A percentile compares a stretch with the other conserved stretches of the same genome.
Evolutionary conservation across 1,284 basidiomycete genomes (phyloP).

Genomic region (Fistulinella staudtii): DNA sequence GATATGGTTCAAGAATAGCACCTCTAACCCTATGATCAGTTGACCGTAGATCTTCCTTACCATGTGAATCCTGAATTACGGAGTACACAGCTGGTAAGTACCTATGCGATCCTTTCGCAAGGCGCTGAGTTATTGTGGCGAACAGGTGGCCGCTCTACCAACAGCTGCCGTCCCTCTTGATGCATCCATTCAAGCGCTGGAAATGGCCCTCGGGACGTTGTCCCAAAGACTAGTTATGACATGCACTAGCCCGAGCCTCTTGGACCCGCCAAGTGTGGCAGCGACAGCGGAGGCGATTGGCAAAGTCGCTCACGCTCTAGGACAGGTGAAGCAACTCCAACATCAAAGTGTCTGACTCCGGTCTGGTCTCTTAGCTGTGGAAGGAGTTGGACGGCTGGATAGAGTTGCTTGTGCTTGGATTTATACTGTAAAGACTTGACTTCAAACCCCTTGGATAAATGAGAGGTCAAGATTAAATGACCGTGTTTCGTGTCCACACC

Average conservation of each 20-base stretch:
- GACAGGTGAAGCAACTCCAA: conserved; percentile 56
- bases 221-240: conserved; percentile 49
- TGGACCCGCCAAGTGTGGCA: conserved; percentile 52
- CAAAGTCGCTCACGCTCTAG: conserved; percentile 61
- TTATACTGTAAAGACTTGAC: no score
- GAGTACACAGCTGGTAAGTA: conserved; percentile 17
- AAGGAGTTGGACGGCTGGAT: no score
- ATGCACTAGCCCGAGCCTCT: conserved; percentile 34
- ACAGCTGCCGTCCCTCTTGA: conserved; percentile 19
- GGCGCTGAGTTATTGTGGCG: conserved; percentile 1
- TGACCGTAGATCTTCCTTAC: conserved; percentile 17
- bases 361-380: conserved; percentile 20
- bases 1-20: not conserved
- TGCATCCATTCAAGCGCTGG: conserved; percentile 46
- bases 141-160: conserved; percentile 18
- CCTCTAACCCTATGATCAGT: conserved; percentile 19
- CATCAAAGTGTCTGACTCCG: conserved; percentile 23
- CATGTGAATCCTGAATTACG: conserved; percentile 16
- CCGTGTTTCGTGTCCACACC: conserved; percentile 10
- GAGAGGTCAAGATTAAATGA: no score
- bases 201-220: conserved; percentile 49
- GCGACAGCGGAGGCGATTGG: conserved; percentile 66
- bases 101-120: not conserved
- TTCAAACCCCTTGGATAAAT: no score
- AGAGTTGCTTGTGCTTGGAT: no score